A percentile compares a stretch with the other conserved stretches of the same genome.
Evolutionary conservation across 2,329 filamentous ascomycete species (phyloP).

Genomic region (Curvularia verruculosa): DNA sequence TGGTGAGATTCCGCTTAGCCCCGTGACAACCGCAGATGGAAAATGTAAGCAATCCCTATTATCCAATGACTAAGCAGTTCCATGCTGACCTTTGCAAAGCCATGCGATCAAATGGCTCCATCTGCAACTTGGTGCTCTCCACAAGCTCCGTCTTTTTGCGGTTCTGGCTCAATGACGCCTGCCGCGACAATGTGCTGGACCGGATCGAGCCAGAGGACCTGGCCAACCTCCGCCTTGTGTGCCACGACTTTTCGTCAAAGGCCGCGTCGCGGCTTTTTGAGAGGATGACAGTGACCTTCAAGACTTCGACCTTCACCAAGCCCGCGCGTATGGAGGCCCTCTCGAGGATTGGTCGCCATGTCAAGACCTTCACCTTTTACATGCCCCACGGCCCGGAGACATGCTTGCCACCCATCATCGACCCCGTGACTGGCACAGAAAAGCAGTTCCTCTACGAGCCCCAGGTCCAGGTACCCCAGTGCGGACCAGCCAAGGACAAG

Average conservation of each 20-base stretch:
- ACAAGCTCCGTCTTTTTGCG: slow-evolving; percentile 57
- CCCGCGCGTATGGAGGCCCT: slow-evolving; percentile 75
- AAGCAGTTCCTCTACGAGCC: slow-evolving; percentile 82
- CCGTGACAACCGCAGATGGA: slow-evolving; percentile 45
- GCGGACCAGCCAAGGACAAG: slow-evolving; percentile 60
- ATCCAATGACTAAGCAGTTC: slow-evolving; percentile 2
- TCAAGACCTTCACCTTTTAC: slow-evolving; percentile 78
- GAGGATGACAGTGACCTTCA: slow-evolving; percentile 72
- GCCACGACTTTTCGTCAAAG: slow-evolving; percentile 72
- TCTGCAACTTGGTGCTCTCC: slow-evolving; percentile 57
- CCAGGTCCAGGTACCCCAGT: slow-evolving; percentile 66
- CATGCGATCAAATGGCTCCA: slow-evolving; percentile 53
- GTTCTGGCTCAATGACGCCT: slow-evolving; percentile 57
- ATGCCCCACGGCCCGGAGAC: slow-evolving; percentile 79
- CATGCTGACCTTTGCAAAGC: slow-evolving; percentile 43
- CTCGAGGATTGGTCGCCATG: slow-evolving; percentile 76
- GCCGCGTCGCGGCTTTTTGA: slow-evolving; percentile 73
- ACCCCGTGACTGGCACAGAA: slow-evolving; percentile 77
- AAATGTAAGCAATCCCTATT: slow-evolving; percentile 44
- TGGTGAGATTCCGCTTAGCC: slow-evolving; percentile 57
- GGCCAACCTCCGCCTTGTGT: slow-evolving; percentile 65
- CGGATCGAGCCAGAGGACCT: slow-evolving; percentile 52
- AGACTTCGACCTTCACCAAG: slow-evolving; percentile 75
- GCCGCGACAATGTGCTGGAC: slow-evolving; percentile 54
- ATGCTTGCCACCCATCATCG: slow-evolving; percentile 82